Percentiles rank a stretch among this genome's conserved stretches.
These are phyloP conservation scores for Amesomyces nigricolor DNA, from an alignment of 2,329 filamentous ascomycete species.

Conservation along the genomic window DNA sequence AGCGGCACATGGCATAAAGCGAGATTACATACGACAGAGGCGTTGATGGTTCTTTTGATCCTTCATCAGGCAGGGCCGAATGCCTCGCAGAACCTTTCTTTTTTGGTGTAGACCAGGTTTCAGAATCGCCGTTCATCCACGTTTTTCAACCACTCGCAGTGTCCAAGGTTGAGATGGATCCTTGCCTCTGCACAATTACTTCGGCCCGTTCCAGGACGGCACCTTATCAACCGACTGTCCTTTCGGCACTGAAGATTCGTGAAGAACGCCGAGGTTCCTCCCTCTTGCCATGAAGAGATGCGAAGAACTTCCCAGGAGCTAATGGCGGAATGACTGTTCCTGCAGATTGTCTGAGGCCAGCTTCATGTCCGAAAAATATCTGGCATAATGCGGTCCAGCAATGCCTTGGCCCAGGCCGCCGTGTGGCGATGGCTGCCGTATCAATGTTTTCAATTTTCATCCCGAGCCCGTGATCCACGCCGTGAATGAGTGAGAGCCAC, in stretches of 20 bases:
- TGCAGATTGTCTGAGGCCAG: neutral
- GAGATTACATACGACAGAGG: too few species aligned
- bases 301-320: neutral
- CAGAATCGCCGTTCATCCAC: too few species aligned
- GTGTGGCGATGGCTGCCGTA: neutral
- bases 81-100: too few species aligned
- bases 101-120: too few species aligned
- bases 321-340: conserved; percentile 1
- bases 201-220: too few species aligned
- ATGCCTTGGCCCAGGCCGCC: neutral
- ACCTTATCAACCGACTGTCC: neutral
- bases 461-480: neutral
- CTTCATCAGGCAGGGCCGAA: too few species aligned
- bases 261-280: neutral
- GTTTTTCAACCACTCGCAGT: too few species aligned
- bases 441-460: conserved; percentile 1
- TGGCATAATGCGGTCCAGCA: conserved; percentile 21
- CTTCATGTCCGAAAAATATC: conserved; percentile 24
- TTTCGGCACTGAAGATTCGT: neutral
- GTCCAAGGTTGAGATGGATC: too few species aligned
- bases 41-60: too few species aligned
- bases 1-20: neutral
- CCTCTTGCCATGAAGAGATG: too few species aligned
- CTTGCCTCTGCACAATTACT: too few species aligned
- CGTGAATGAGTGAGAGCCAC: neutral